These are phyloP conservation scores for Cyclotella choctawhatcheeana DNA, from an alignment of 108 stramenopile genomes.

Conservation along the genomic window DNA sequence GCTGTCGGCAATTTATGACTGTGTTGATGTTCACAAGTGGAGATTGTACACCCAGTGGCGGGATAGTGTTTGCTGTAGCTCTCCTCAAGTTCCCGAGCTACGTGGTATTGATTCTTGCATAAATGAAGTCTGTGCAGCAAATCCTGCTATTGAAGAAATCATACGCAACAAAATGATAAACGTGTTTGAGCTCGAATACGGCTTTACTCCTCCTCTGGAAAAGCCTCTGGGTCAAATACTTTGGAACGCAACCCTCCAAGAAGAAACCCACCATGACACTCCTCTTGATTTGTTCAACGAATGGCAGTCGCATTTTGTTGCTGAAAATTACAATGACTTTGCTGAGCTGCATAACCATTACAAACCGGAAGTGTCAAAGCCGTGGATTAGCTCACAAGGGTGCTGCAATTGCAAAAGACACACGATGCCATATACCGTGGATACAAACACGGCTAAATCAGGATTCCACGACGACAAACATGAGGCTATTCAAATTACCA, in stretches of 20 bases:
- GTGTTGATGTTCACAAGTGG: conserved; percentile 46
- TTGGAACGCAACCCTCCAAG: conserved; percentile 42
- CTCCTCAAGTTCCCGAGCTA: conserved; percentile 39
- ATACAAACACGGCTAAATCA: conserved; percentile 6
- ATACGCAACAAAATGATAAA: conserved; percentile 36
- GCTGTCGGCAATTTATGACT: conserved; percentile 43
- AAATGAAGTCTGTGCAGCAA: conserved; percentile 19
- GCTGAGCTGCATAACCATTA: conserved; percentile 14
- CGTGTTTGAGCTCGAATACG: conserved; percentile 41
- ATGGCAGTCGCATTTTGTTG: conserved; percentile 17
- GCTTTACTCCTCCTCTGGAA: conserved; percentile 33
- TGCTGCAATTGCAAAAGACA: conserved; percentile 78
- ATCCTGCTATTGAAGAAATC: conserved; percentile 44
- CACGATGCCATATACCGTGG: conserved; percentile 54
- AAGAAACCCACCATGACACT: conserved; percentile 21
- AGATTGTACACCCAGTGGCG: conserved; percentile 40
- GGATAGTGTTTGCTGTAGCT: conserved; percentile 38
- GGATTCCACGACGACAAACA: conserved; percentile 88
- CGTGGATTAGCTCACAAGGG: conserved; percentile 48
- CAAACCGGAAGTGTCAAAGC: conserved; percentile 27
- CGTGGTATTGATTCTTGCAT: conserved; percentile 40
- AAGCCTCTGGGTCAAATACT: conserved; percentile 35
- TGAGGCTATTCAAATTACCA: conserved; percentile 61
- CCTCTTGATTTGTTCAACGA: conserved; percentile 51
- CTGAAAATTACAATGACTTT: neutral